Conservation (phyloP, 2,329 filamentous ascomycete species). For the Ciborinia camelliae region DNA sequence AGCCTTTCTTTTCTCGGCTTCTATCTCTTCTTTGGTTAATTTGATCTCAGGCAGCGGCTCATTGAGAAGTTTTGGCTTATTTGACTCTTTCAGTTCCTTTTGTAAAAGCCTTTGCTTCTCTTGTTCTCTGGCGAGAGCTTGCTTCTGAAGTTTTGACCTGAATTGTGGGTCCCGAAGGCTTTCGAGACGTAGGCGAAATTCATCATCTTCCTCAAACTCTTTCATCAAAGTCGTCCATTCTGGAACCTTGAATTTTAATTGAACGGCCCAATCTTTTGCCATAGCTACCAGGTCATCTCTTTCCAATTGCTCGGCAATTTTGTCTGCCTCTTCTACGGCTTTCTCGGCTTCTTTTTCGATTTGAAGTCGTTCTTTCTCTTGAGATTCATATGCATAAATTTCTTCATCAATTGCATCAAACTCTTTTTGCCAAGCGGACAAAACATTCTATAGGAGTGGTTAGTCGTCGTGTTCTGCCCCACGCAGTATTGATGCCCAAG, state of each 20-base stretch:
- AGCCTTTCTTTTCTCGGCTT: conserved; percentile 28
- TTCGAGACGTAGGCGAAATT: conserved; percentile 14
- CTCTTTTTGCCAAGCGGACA: conserved; percentile 32
- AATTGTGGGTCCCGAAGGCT: conserved; percentile 22
- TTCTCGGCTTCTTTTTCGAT: conserved; percentile 25
- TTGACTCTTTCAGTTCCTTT: conserved; percentile 14
- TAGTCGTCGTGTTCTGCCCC: neutral
- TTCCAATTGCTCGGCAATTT: conserved; percentile 21
- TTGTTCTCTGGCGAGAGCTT: conserved; percentile 13
- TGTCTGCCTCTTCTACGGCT: conserved; percentile 23
- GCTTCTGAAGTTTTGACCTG: conserved; percentile 18
- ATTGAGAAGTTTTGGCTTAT: conserved; percentile 25
- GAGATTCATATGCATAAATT: conserved; percentile 29
- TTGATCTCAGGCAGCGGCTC: conserved; percentile 27
- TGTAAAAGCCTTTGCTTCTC: conserved; percentile 5
- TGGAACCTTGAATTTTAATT: conserved; percentile 10
- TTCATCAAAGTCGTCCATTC: conserved; percentile 17
- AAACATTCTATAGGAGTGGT: conserved; percentile 18
- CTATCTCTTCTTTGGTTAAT: conserved; percentile 30
- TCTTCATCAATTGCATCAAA: conserved; percentile 31
- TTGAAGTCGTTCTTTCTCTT: conserved; percentile 24
- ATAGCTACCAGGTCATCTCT: conserved; percentile 18
- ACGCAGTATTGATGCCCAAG: neutral
- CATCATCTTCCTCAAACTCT: conserved; percentile 9
- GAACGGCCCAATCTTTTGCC: conserved; percentile 1